These are phyloP conservation scores for Corylus heterophylla DNA, from an alignment of 306 rosid species.

Conservation along the genomic window DNA sequence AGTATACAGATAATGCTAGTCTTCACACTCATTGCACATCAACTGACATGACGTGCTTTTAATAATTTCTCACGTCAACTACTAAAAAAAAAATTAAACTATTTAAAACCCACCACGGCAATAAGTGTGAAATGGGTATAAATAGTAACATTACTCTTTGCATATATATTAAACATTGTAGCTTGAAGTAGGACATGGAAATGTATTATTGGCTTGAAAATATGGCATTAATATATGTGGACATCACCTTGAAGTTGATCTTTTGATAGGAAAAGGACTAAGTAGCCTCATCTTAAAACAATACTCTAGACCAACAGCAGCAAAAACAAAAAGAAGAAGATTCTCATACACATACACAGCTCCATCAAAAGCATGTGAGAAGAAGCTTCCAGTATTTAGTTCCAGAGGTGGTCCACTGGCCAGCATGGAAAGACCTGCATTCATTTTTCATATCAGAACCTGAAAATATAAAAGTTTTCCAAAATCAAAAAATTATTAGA, in stretches of 20 bases:
- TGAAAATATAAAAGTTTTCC: not conserved
- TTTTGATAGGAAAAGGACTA: conserved; percentile 63
- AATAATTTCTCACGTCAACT: too few relatives aligned
- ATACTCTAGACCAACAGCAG: conserved; percentile 74
- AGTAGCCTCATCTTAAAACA: conserved; percentile 67
- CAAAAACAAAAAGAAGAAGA: conserved; percentile 65
- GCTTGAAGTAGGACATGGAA: not conserved
- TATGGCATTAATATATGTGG: not conserved
- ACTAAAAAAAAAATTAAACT: too few relatives aligned
- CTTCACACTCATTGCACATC: too few relatives aligned
- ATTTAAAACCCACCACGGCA: too few relatives aligned
- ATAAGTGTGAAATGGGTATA: too few relatives aligned
- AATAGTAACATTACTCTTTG: too few relatives aligned
- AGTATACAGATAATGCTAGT: too few relatives aligned
- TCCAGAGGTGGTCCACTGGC: conserved; percentile 60
- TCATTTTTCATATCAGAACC: conserved; percentile 5
- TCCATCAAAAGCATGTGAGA: conserved; percentile 61
- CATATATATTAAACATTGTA: not conserved
- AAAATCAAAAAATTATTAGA: not conserved
- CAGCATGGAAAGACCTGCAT: conserved; percentile 76
- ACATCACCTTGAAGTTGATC: conserved; percentile 34
- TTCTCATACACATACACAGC: conserved; percentile 58
- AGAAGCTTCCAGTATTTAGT: conserved; percentile 50
- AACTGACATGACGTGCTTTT: too few relatives aligned
- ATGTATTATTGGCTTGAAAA: not conserved